These are phyloP conservation scores for Kurtzmaniella natalensis DNA, from an alignment of 1,139 yeast species.

Conservation along the genomic window DNA sequence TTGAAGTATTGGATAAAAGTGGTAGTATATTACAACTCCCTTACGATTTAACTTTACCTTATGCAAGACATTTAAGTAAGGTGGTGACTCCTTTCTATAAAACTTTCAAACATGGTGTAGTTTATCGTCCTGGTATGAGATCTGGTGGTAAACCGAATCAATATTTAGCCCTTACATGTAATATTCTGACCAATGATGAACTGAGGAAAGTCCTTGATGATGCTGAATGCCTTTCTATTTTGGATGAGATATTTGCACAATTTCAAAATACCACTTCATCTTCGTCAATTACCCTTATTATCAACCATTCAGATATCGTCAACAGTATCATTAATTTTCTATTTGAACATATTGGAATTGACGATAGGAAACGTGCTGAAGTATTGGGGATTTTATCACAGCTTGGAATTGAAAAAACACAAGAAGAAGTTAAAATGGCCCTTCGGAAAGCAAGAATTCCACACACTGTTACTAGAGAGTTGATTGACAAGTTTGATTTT, in stretches of 20 bases:
- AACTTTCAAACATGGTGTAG: constrained; percentile 71
- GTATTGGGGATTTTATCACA: constrained; percentile 73
- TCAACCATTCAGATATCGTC: constrained; percentile 78
- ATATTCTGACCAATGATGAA: constrained; percentile 57
- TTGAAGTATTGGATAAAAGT: constrained; percentile 76
- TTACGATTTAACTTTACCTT: constrained; percentile 82
- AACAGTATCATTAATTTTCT: constrained; percentile 61
- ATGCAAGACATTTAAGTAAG: constrained; percentile 78
- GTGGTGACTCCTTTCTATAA: constrained; percentile 53
- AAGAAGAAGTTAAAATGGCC: constrained; percentile 60
- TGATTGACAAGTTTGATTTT: constrained; percentile 73
- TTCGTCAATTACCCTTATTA: constrained; percentile 49
- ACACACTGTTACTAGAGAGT: constrained; percentile 74
- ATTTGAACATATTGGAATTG: constrained; percentile 69
- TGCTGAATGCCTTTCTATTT: constrained; percentile 81
- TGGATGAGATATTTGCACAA: constrained; percentile 61
- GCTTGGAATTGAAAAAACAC: constrained; percentile 64
- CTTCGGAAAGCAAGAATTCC: constrained; percentile 70
- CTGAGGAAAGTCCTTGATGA: constrained; percentile 52
- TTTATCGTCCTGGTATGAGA: constrained; percentile 60
- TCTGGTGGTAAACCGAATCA: constrained; percentile 68
- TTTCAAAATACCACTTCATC: constrained; percentile 48
- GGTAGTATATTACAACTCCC: constrained; percentile 88
- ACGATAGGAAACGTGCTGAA: constrained; percentile 56
- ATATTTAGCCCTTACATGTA: constrained; percentile 82